Conservation (phyloP, 78 protist genomes). For the Speleostelium caveatum region DNA sequence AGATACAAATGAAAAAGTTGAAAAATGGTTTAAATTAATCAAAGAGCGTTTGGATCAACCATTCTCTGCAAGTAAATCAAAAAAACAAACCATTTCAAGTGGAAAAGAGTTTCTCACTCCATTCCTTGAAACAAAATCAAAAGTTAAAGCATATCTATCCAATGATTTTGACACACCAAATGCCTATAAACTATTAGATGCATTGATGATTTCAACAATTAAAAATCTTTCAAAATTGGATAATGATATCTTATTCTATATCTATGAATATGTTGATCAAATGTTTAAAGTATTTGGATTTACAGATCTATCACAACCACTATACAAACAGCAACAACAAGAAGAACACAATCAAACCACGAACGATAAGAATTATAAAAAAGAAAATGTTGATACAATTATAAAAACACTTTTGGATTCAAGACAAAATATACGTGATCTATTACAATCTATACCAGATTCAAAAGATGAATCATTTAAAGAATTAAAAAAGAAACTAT, state of each 20-base stretch:
- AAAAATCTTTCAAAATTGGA: background rate
- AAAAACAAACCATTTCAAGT: background rate
- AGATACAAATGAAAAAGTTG: background rate
- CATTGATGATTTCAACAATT: conserved; percentile 18
- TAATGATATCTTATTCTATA: conserved; percentile 32
- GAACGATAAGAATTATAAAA: background rate
- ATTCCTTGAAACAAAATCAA: conserved; percentile 8
- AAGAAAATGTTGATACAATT: background rate
- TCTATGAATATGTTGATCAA: conserved; percentile 2
- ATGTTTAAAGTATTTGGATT: conserved; percentile 41
- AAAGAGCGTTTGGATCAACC: background rate
- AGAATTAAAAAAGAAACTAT: background rate
- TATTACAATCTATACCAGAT: background rate
- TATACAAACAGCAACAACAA: too few species aligned
- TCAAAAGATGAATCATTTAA: background rate
- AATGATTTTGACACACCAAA: conserved; percentile 74
- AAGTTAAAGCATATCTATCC: conserved; percentile 7
- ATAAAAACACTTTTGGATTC: background rate
- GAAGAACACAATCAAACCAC: background rate
- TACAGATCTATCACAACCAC: too few species aligned
- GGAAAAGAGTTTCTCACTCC: conserved; percentile 6
- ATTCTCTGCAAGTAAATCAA: background rate
- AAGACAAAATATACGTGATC: background rate
- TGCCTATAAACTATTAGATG: conserved; percentile 5
- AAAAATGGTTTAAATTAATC: conserved; percentile 16